Evolutionary conservation across 176 grass and related monocot genomes (phyloP).

Genomic region (Rhynchospora breviuscula): DNA sequence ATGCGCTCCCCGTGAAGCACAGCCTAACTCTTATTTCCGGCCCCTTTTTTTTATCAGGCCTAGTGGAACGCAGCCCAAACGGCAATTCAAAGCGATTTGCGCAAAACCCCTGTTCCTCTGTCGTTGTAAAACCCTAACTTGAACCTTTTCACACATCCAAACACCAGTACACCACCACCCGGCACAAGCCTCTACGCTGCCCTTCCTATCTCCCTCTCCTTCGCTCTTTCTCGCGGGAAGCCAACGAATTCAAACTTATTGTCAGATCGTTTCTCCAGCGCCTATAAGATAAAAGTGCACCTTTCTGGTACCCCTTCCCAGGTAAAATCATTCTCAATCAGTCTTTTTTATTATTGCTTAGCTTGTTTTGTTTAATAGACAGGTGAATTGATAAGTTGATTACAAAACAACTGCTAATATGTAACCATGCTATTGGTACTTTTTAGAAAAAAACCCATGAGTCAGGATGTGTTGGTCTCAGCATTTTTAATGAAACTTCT

Average conservation of each 20-base stretch:
- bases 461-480: too few species aligned
- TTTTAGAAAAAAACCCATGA: too few species aligned
- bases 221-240: conserved; percentile 20
- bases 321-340: not conserved
- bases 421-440: too few species aligned
- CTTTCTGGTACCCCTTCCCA: not conserved
- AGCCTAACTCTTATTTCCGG: not conserved
- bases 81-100: not conserved
- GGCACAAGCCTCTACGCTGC: not conserved
- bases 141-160: not conserved
- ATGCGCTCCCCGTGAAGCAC: not conserved
- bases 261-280: too few species aligned
- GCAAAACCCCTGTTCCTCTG: not conserved
- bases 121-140: conserved; percentile 12
- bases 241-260: conserved; percentile 12
- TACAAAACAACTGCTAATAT: too few species aligned
- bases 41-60: not conserved
- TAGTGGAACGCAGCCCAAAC: not conserved
- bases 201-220: not conserved
- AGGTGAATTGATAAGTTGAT: too few species aligned
- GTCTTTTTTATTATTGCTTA: not conserved
- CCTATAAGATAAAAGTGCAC: not conserved
- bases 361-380: not conserved
- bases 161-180: not conserved
- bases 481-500: too few species aligned